Conservation (phyloP, 371 early-diverging fungal species). For the Amoeboaphelidium occidentale region DNA sequence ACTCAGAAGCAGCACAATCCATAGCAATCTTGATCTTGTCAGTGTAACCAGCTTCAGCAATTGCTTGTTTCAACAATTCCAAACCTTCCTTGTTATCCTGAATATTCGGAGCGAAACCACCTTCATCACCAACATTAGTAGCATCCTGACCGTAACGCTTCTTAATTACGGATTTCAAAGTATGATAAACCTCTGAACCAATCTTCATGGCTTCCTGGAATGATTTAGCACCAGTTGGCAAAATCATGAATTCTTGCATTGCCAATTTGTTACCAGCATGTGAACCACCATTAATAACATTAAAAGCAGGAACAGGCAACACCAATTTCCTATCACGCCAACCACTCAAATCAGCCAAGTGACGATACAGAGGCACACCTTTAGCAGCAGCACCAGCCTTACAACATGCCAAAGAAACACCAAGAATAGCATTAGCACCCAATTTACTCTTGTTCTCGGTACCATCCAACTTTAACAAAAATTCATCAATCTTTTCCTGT, state of each 20-base stretch:
- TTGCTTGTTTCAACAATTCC: slow-evolving; percentile 66
- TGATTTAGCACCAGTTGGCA: slow-evolving; percentile 76
- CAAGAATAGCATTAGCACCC: slow-evolving; percentile 96
- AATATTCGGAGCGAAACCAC: slow-evolving; percentile 99
- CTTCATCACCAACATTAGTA: slow-evolving; percentile 98
- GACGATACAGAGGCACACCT: slow-evolving; percentile 68
- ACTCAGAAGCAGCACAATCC: slow-evolving; percentile 95
- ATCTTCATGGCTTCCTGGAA: slow-evolving; percentile 94
- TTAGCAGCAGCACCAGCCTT: slow-evolving; percentile 85
- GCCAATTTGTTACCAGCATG: slow-evolving; percentile 98
- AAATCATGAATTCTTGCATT: slow-evolving; percentile 99
- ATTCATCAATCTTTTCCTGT: slow-evolving; percentile 73
- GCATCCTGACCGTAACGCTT: slow-evolving; percentile 90
- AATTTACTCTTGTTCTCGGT: slow-evolving; percentile 68
- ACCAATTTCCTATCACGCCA: slow-evolving; percentile 37
- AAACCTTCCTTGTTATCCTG: slow-evolving; percentile 89
- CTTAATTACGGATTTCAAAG: slow-evolving; percentile 83
- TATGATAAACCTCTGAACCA: slow-evolving; percentile 86
- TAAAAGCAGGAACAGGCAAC: slow-evolving; percentile 93
- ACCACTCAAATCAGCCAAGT: slow-evolving; percentile 63
- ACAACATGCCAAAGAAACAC: slow-evolving; percentile 84
- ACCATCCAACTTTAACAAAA: slow-evolving; percentile 73
- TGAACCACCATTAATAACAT: slow-evolving; percentile 97
- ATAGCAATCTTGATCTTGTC: slow-evolving; percentile 89
- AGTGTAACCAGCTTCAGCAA: slow-evolving; percentile 74